A percentile compares a stretch with the other conserved stretches of the same genome.
Evolutionary conservation across 1,139 yeast genomes (phyloP).

Genomic region (Hanseniaspora sp.): DNA sequence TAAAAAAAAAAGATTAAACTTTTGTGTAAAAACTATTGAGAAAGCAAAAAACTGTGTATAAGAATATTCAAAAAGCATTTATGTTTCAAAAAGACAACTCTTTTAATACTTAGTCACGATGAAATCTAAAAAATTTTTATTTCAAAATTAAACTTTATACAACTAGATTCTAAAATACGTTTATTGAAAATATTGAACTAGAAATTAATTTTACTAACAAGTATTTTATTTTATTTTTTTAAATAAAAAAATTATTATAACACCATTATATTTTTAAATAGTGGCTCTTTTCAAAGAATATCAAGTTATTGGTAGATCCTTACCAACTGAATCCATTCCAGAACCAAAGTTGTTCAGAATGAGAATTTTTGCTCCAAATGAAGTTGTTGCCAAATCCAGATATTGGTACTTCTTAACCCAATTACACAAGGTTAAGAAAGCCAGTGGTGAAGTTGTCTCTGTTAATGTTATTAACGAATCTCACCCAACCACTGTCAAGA

Average conservation of each 20-base stretch:
- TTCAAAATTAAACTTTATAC: too few relatives aligned
- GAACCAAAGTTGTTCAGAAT: conserved; percentile 99
- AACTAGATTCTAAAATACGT: too few relatives aligned
- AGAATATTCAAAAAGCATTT: too few relatives aligned
- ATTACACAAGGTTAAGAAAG: conserved; percentile 98
- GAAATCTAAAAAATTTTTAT: too few relatives aligned
- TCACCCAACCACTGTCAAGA: conserved; percentile 98
- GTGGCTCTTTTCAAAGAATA: conserved; percentile 96
- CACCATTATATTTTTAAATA: conserved; percentile 19
- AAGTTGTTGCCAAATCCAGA: conserved; percentile 99
- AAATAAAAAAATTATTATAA: background rate
- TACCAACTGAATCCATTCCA: conserved; percentile 97
- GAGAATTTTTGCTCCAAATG: conserved; percentile 99
- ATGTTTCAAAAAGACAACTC: too few relatives aligned
- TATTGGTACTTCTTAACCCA: conserved; percentile 99
- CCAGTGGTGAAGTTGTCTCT: conserved; percentile 97
- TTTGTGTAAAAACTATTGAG: too few relatives aligned
- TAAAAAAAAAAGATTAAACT: too few relatives aligned
- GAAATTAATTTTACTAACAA: conserved; percentile 18
- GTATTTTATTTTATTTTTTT: conserved; percentile 10
- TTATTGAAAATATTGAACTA: conserved; percentile 1
- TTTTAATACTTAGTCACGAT: too few relatives aligned
- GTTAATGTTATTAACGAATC: conserved; percentile 85
- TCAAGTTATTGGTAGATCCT: conserved; percentile 99
- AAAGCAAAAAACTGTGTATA: too few relatives aligned